phyloP scores from a whole-genome alignment of 169 alveolate genomes.

The Theileria orientalis region DNA sequence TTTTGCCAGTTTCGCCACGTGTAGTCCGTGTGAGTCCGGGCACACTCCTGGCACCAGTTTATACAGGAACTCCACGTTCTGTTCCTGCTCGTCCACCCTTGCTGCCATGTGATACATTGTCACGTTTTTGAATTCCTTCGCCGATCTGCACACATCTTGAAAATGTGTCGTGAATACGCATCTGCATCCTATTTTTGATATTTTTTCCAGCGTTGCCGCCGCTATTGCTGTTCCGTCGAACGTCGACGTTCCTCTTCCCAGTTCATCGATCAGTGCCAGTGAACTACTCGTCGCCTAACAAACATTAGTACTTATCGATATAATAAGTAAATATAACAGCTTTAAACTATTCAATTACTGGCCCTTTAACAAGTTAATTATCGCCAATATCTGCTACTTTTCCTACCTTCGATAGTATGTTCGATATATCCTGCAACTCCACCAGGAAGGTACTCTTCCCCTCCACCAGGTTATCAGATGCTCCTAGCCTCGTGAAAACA shows the following conservation, averaged over 20 bases:
- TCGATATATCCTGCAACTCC: constrained; percentile 96
- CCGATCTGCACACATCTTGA: constrained; percentile 79
- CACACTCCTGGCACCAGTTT: constrained; percentile 91
- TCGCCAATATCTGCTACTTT: background rate
- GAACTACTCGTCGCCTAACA: constrained; percentile 82
- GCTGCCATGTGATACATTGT: constrained; percentile 87
- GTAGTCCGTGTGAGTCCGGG: constrained; percentile 94
- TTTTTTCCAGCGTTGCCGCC: constrained; percentile 86
- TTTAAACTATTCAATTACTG: background rate
- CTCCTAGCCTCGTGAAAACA: constrained; percentile 98
- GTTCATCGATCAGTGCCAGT: constrained; percentile 94
- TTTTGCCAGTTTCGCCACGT: constrained; percentile 95
- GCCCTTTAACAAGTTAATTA: background rate
- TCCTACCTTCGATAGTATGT: constrained; percentile 72
- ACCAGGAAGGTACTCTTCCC: constrained; percentile 97
- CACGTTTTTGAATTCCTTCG: constrained; percentile 56
- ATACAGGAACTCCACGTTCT: constrained; percentile 88
- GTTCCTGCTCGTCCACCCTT: constrained; percentile 69
- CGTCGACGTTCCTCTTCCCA: constrained; percentile 99
- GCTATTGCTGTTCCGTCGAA: constrained; percentile 99
- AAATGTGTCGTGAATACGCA: constrained; percentile 96
- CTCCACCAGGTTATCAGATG: constrained; percentile 94
- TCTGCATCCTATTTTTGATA: constrained; percentile 74
- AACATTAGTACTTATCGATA: background rate
- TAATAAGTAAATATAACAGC: constrained; percentile 12